Base-by-base conservation (phyloP, 2,329 filamentous ascomycete species). In the Furcasterigmium furcatum region DNA sequence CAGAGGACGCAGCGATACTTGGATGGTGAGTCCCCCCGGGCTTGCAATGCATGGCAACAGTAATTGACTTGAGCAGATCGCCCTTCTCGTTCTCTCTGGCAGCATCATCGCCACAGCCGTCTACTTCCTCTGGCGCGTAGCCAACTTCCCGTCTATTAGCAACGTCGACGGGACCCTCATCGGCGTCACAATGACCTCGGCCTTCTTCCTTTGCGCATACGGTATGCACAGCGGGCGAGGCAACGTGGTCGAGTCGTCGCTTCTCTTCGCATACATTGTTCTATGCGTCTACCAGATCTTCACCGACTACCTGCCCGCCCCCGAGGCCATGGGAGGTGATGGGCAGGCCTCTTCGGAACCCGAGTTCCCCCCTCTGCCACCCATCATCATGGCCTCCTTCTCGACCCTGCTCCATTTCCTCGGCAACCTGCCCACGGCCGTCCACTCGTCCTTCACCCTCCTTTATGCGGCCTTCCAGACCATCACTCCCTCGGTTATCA, bases 251-350 rank as follows among this genome's bases (percentile, higher is more conserved):
- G 92, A 99, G 68, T 95, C 90, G 55, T 96, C 92, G 19, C 74
- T 99, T 10, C 79, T 99, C 47, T 97, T 99, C 52, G 92, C 94
- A 59, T 99, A 99, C 67, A 83, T 96, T 50, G 94, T 96, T n/a
- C 84, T 99, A 51, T 97, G 92, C 72, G 88, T 97, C 61, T 99
- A 97, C 71, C 94, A 99, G 67, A 97, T 97, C 65, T 97, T 97
- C 67, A 99, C 94, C 58, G 94, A 99, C 68, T 97, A 97, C 68
- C 82, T 92, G 55, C 91, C 94, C 4, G 91, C 88, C 5, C 67
- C 79, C 16, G 82, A 79, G n/a, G 73, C 78, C 22, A 72, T 77
- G 25, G 70, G 73, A 3, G 67, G 74, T 4, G 76, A 76, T 39
- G 68, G 70, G 48, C 64, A 73, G 42, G 67, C 71, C 25, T 63